Conservation (phyloP, 345 rosid species). For the Gossypium arboreum region DNA sequence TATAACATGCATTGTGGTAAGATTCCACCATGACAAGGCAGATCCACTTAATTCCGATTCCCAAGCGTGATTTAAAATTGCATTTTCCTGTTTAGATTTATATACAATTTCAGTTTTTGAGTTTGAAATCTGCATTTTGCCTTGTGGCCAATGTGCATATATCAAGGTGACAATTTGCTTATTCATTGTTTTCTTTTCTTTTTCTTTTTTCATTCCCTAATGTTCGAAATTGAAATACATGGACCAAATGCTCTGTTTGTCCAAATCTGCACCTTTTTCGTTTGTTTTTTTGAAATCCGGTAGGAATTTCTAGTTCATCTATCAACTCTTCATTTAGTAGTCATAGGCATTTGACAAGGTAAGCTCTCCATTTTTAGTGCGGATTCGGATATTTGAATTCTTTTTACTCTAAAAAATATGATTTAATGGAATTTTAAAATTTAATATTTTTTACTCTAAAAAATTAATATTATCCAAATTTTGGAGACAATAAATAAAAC, state of each 20-base stretch:
- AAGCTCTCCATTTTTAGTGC: no score
- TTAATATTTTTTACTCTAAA: no score
- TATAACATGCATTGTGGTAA: slow-evolving; percentile 93
- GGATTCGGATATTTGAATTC: no score
- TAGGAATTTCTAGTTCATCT: no score
- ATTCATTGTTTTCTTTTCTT: slow-evolving; percentile 28
- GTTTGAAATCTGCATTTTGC: slow-evolving; percentile 25
- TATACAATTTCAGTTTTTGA: slow-evolving; percentile 6
- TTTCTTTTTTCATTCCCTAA: slow-evolving; percentile 1
- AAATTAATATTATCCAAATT: no score
- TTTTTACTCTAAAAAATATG: no score
- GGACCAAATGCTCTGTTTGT: not conserved
- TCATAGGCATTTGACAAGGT: no score
- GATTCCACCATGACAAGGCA: slow-evolving; percentile 51
- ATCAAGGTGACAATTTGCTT: slow-evolving; percentile 24
- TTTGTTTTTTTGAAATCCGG: not conserved
- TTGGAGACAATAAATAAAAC: no score
- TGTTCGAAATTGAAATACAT: not conserved
- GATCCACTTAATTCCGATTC: slow-evolving; percentile 26
- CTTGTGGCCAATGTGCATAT: slow-evolving; percentile 34
- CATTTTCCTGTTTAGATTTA: slow-evolving; percentile 23
- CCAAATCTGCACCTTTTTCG: not conserved
- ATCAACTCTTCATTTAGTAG: no score
- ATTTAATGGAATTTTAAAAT: no score
- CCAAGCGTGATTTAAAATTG: slow-evolving; percentile 21